Evolutionary conservation across 768 basidiomycete species (phyloP).

Genomic region (Tricholoma furcatifolium): DNA sequence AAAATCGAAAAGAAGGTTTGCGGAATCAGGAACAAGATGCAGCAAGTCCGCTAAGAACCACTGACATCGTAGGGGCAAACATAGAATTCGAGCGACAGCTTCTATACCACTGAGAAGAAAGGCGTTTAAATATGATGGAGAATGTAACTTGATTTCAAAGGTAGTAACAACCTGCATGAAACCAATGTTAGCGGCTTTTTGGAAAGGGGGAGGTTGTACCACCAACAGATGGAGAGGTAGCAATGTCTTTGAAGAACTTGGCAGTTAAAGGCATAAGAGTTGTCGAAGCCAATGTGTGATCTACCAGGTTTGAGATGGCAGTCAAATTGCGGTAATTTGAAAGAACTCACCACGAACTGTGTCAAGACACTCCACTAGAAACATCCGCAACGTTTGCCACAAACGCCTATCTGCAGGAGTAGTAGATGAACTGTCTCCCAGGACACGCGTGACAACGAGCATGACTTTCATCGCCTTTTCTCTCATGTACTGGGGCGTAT

Average conservation of each 20-base stretch:
- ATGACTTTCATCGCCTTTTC: constrained; percentile 43
- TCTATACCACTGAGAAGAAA: constrained; percentile 49
- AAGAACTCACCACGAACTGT: constrained; percentile 39
- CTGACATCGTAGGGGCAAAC: constrained; percentile 40
- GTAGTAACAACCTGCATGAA: constrained; percentile 21
- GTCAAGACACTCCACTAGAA: constrained; percentile 41
- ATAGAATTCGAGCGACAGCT: constrained; percentile 39
- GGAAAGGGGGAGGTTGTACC: constrained; percentile 2
- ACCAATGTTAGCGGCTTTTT: background rate
- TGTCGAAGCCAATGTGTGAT: constrained; percentile 31
- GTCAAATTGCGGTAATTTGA: background rate
- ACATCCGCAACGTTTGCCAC: constrained; percentile 41
- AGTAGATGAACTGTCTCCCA: constrained; percentile 38
- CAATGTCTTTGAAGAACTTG: constrained; percentile 37
- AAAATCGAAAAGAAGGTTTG: constrained; percentile 40
- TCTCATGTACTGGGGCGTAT: constrained; percentile 49
- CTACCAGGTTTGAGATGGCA: constrained; percentile 20
- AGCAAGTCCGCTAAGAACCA: constrained; percentile 51
- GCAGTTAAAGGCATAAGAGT: constrained; percentile 36
- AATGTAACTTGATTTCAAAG: constrained; percentile 29
- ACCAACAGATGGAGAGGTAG: constrained; percentile 28
- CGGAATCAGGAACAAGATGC: constrained; percentile 38
- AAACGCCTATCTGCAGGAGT: constrained; percentile 28
- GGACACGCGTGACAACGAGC: constrained; percentile 42
- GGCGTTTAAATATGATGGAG: constrained; percentile 38